These are phyloP conservation scores for Trichosporon sp. DNA, from an alignment of 1,284 basidiomycete genomes.

Conservation along the genomic window DNA sequence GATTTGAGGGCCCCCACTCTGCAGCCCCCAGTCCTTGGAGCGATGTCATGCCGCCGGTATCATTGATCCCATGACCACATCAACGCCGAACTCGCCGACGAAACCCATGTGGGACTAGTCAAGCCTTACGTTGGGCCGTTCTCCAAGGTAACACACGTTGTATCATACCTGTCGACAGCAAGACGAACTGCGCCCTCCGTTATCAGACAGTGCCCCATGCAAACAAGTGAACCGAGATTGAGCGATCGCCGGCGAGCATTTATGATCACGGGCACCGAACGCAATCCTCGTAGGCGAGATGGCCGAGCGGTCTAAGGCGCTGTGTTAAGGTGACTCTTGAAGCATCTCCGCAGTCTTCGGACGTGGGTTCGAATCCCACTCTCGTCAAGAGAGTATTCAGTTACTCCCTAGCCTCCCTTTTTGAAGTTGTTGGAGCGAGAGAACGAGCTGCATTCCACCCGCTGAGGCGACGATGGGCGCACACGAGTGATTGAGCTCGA, in stretches of 20 bases:
- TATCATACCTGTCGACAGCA: too few species aligned
- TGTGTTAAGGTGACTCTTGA: constrained; percentile 13
- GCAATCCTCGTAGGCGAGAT: constrained; percentile 9
- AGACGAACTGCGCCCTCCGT: too few species aligned
- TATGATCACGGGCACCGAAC: neutral
- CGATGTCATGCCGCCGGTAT: too few species aligned
- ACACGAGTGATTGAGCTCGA: neutral
- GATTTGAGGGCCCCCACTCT: too few species aligned
- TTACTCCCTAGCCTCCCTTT: constrained; percentile 9
- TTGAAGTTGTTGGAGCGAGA: neutral
- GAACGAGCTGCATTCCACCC: neutral
- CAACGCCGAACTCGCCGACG: too few species aligned
- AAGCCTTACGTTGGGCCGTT: too few species aligned
- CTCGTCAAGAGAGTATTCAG: constrained; percentile 16
- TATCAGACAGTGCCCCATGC: neutral
- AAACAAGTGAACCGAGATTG: neutral
- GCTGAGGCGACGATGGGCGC: neutral
- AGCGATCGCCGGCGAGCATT: neutral
- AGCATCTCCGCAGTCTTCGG: constrained; percentile 34
- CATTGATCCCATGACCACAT: too few species aligned
- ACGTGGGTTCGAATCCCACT: constrained; percentile 48
- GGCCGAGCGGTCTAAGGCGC: constrained; percentile 19
- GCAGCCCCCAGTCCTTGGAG: neutral
- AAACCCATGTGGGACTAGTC: too few species aligned
- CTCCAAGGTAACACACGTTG: too few species aligned